A percentile compares a stretch with the other conserved stretches of the same genome.
These are phyloP conservation scores for Fusarium poae DNA, from an alignment of 2,329 filamentous ascomycete species.

Conservation along the genomic window DNA sequence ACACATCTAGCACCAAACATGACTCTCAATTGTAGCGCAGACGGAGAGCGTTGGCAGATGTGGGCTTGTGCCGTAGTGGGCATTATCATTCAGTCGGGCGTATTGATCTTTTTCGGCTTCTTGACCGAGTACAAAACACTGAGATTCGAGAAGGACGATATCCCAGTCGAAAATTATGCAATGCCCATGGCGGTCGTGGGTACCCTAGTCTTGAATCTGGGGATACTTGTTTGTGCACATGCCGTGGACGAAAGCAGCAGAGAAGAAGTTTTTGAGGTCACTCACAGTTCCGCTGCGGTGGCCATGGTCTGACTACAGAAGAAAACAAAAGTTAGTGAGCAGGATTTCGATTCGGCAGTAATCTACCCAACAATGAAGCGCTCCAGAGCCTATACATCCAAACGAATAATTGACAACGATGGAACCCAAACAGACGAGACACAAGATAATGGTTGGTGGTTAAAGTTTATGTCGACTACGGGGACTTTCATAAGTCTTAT, in stretches of 20 bases:
- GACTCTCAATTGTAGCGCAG: neutral
- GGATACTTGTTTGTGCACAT: conserved; percentile 50
- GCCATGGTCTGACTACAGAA: conserved; percentile 50
- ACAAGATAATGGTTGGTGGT: neutral
- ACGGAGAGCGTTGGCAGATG: neutral
- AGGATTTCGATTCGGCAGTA: conserved; percentile 47
- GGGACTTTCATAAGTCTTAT: neutral
- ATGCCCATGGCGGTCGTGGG: conserved; percentile 29
- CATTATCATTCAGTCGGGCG: neutral
- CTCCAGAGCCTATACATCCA: neutral
- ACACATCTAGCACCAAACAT: neutral
- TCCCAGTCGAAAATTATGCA: neutral
- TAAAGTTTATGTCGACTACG: neutral
- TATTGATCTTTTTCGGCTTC: neutral
- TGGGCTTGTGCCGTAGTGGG: neutral
- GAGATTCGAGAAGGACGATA: neutral
- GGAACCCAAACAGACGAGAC: too few relatives aligned
- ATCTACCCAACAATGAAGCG: neutral
- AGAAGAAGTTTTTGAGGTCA: conserved; percentile 36
- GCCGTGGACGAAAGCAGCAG: conserved; percentile 51
- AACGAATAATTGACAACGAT: neutral
- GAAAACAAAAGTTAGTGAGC: conserved; percentile 45
- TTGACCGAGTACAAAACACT: neutral
- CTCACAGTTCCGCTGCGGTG: conserved; percentile 20
- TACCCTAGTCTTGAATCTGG: conserved; percentile 45